These are phyloP conservation scores for Wickerhamomyces queroliae DNA, from an alignment of 805 yeast species.

Conservation along the genomic window DNA sequence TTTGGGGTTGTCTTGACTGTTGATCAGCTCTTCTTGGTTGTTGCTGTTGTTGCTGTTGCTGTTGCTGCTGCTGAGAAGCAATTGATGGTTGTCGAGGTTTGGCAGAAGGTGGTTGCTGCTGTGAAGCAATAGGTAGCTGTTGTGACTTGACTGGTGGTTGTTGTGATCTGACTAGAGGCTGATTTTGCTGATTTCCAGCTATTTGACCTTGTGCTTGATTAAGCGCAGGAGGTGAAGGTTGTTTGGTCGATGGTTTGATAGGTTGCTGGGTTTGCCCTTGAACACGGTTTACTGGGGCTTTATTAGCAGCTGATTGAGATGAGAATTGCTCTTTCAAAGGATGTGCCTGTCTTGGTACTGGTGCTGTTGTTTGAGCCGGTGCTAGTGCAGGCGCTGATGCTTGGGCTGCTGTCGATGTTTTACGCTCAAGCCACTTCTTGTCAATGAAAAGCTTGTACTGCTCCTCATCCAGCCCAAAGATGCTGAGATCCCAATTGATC, in stretches of 20 bases:
- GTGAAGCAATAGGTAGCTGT: too few species aligned
- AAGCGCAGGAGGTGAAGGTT: neutral
- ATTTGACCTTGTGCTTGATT: neutral
- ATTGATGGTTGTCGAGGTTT: too few species aligned
- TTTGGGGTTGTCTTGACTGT: too few species aligned
- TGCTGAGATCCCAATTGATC: constrained; percentile 42
- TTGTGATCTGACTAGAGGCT: too few species aligned
- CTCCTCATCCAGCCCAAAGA: constrained; percentile 33
- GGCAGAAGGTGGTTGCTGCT: too few species aligned
- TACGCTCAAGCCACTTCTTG: constrained; percentile 5
- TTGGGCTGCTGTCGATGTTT: neutral
- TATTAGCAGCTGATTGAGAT: too few species aligned
- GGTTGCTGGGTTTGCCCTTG: too few species aligned
- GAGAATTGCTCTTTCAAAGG: too few species aligned
- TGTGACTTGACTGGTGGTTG: too few species aligned
- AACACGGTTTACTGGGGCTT: too few species aligned
- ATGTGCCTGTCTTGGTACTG: neutral
- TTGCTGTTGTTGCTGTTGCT: neutral
- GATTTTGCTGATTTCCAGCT: neutral
- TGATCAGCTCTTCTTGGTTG: neutral
- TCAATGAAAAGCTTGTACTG: constrained; percentile 24
- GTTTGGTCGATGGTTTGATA: neutral
- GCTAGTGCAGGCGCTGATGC: neutral
- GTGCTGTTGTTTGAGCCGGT: neutral
- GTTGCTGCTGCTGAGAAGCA: too few species aligned